Conservation (phyloP, 306 rosid species). For the Styphnolobium japonicum region DNA sequence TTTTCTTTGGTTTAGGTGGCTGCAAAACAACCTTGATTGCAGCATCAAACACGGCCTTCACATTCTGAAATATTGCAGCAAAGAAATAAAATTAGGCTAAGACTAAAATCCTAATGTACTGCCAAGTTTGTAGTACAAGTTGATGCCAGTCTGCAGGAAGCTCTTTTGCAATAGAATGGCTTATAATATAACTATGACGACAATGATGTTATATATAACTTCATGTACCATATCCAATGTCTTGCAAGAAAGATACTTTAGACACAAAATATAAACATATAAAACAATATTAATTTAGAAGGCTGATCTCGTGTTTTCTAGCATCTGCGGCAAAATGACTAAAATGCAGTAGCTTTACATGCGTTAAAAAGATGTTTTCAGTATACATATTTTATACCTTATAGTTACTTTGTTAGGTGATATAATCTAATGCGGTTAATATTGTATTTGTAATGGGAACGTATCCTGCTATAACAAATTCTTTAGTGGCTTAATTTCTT, state of each 20-base stretch:
- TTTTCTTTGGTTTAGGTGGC: slow-evolving; percentile 51
- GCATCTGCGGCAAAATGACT: not conserved
- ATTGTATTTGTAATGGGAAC: not conserved
- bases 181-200: not conserved
- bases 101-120: not conserved
- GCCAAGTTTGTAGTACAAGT: not conserved
- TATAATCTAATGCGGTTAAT: not conserved
- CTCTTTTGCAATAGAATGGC: not conserved
- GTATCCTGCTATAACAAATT: not conserved
- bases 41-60: slow-evolving; percentile 47
- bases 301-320: not conserved
- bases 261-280: not conserved
- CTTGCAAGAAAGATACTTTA: not conserved
- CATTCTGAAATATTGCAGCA: slow-evolving; percentile 40
- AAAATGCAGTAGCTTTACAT: not conserved
- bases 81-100: not conserved
- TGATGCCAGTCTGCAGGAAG: not conserved
- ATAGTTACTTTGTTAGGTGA: not conserved
- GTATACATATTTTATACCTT: too few species aligned
- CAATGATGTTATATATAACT: not conserved
- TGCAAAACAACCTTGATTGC: slow-evolving; percentile 54
- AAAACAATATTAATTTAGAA: not conserved
- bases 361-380: not conserved
- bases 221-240: not conserved
- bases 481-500: not conserved